Percentiles rank a stretch among this genome's conserved stretches.
These are phyloP conservation scores for Capsella bursapastoris DNA, from an alignment of 345 rosid species.

Conservation along the genomic window DNA sequence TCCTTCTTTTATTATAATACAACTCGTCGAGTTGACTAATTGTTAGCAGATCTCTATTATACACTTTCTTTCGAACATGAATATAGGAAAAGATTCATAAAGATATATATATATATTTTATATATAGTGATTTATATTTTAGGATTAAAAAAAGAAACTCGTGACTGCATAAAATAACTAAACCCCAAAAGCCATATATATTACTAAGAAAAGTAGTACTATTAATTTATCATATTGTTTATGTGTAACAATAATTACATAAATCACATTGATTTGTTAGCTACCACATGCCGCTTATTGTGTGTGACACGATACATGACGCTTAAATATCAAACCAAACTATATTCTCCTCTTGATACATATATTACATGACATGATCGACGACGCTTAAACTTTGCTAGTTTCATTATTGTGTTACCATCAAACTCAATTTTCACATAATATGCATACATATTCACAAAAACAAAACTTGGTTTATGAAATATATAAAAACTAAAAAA, in stretches of 20 bases:
- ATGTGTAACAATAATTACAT: not conserved
- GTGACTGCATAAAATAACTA: conserved; percentile 1
- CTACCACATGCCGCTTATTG: conserved; percentile 45
- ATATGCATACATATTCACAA: too few relatives aligned
- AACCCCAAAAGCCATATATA: not conserved
- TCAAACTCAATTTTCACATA: too few relatives aligned
- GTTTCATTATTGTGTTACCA: too few relatives aligned
- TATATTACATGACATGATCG: not conserved
- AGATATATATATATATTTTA: not conserved
- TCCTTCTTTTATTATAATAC: conserved; percentile 9
- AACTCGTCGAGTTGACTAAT: conserved; percentile 8
- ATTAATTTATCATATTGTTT: not conserved
- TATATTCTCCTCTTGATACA: not conserved
- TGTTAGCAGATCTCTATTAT: conserved; percentile 4
- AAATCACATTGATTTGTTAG: conserved; percentile 28
- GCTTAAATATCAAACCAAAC: conserved; percentile 31
- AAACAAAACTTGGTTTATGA: too few relatives aligned
- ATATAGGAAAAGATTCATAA: conserved; percentile 17
- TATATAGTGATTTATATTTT: not conserved
- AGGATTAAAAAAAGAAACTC: not conserved
- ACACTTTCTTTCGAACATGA: conserved; percentile 1
- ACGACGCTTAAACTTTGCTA: too few relatives aligned
- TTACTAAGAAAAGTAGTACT: not conserved
- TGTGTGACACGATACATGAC: conserved; percentile 39
- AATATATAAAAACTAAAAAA: too few relatives aligned